Evolutionary conservation across 2,329 filamentous ascomycete genomes (phyloP), one percentile per base, ranked within the genome.

Genomic region (Colletotrichum karsti): DNA sequence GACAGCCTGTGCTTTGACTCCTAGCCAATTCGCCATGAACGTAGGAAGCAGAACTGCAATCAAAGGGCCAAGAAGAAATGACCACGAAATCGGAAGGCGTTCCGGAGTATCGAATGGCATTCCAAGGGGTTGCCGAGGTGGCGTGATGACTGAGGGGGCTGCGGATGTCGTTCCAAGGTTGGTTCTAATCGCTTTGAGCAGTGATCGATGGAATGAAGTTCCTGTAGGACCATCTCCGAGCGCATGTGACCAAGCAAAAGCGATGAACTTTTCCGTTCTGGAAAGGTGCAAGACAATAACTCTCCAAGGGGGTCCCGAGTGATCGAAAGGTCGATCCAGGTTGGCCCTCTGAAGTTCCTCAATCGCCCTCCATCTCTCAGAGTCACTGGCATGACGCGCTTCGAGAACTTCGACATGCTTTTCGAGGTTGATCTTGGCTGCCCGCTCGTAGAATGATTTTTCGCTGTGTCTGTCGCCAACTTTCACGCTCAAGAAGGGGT

Each of bases 181-280:
- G n/a, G 10, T 20, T 15, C 54, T 33, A 13, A 73, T 57, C 3
- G 72, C 75, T 5, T 74, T 22, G 10, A 83, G 71, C 51, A 85
- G 80, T 0, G 79, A 76, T 4, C 72, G 74, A 62, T 85, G 83
- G 63, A 86, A 84, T 5, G 78, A 72, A 1, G 78, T 57, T 6
- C 81, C 82, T 1, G 78, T 79, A 39, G 76, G 77, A 0, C 83
- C 84, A 68, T 86, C 84, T 7, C 79, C 80, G 4, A 82, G 73
- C 2, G 76, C 73, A 72, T 86, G 84, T 0, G 82, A 84, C 71
- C 75, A 84, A 1, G 76, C 73, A 58, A 84, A 85, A 0, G 77
- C 74, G 7, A 83, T 73, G 44, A 80, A 78, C 69, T 71, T 76
- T 13, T 74, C 71, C 12, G 41, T 24, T 1, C 57, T 48, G 1